A percentile compares a stretch with the other conserved stretches of the same genome.
Conservation (phyloP, 176 grass and related monocot genomes). For the Carex scoparia region DNA sequence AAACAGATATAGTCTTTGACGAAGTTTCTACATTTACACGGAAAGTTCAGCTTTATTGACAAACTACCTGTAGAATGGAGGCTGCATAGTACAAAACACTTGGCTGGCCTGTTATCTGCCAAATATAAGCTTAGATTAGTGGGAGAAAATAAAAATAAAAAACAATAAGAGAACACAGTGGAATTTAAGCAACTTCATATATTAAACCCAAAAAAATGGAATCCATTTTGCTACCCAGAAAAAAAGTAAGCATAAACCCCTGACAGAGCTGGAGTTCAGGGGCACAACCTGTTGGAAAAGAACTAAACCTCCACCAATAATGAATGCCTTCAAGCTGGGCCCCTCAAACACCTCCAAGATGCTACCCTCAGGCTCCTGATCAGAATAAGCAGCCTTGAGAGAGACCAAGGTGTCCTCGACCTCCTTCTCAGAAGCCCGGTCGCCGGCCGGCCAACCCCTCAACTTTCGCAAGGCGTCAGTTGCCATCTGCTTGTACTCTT, state of each 20-base stretch:
- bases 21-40: background rate
- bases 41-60: background rate
- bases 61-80: slow-evolving; percentile 79
- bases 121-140: slow-evolving; percentile 33
- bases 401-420: slow-evolving; percentile 67
- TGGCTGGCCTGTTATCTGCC: slow-evolving; percentile 92
- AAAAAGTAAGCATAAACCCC: background rate
- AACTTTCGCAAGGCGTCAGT: slow-evolving; percentile 53
- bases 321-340: slow-evolving; percentile 92
- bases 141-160: background rate
- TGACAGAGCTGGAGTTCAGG: background rate
- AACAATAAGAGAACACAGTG: background rate
- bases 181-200: background rate
- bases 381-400: slow-evolving; percentile 67
- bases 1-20: slow-evolving; percentile 11
- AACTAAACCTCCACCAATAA: slow-evolving; percentile 87
- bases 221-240: background rate
- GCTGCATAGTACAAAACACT: slow-evolving; percentile 97
- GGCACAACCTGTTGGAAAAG: slow-evolving; percentile 79
- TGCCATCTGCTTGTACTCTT: slow-evolving; percentile 75
- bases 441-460: slow-evolving; percentile 47
- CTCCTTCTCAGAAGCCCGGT: slow-evolving; percentile 54
- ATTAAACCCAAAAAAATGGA: slow-evolving; percentile 5
- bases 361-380: slow-evolving; percentile 62
- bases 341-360: slow-evolving; percentile 82